A percentile compares a stretch with the other conserved stretches of the same genome.
Conservation (phyloP, 2,329 filamentous ascomycete species). For the Sphaerulina musiva region DNA sequence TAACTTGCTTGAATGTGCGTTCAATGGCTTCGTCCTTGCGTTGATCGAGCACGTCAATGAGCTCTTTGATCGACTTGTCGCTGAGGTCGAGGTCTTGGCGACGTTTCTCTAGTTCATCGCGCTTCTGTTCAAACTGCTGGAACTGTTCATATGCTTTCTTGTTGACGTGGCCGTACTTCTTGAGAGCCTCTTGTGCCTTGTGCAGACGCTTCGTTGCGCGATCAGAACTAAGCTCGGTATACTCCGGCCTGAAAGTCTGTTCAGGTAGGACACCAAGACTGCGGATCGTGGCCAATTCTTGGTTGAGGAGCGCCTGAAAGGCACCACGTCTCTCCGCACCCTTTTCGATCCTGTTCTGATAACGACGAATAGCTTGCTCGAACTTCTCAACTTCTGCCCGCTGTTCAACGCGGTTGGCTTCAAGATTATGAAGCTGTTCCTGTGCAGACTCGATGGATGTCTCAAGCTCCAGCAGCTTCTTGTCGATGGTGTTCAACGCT, state of each 20-base stretch:
- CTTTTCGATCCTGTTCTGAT: conserved; percentile 87
- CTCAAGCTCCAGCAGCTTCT: conserved; percentile 69
- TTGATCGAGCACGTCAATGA: conserved; percentile 87
- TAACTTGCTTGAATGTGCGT: conserved; percentile 96
- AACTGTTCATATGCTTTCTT: conserved; percentile 99
- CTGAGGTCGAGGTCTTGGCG: conserved; percentile 81
- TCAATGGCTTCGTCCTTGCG: conserved; percentile 97
- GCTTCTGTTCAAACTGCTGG: conserved; percentile 89
- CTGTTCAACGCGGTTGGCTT: conserved; percentile 55
- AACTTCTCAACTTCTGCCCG: conserved; percentile 70
- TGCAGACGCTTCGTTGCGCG: conserved; percentile 62
- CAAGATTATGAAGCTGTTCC: conserved; percentile 51
- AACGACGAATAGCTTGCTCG: conserved; percentile 69
- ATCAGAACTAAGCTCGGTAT: conserved; percentile 73
- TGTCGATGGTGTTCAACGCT: conserved; percentile 58
- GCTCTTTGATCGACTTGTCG: conserved; percentile 79
- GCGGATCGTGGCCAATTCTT: conserved; percentile 81
- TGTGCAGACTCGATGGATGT: conserved; percentile 57
- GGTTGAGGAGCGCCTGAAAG: conserved; percentile 66
- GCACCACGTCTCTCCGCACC: conserved; percentile 81
- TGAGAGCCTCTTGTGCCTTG: conserved; percentile 84
- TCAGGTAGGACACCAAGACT: conserved; percentile 90
- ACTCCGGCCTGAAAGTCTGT: conserved; percentile 79
- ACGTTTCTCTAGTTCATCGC: conserved; percentile 77
- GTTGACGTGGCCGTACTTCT: conserved; percentile 97